Evolutionary conservation across 176 grass and related monocot species (phyloP).

Genomic region (Oryza glaberrima): DNA sequence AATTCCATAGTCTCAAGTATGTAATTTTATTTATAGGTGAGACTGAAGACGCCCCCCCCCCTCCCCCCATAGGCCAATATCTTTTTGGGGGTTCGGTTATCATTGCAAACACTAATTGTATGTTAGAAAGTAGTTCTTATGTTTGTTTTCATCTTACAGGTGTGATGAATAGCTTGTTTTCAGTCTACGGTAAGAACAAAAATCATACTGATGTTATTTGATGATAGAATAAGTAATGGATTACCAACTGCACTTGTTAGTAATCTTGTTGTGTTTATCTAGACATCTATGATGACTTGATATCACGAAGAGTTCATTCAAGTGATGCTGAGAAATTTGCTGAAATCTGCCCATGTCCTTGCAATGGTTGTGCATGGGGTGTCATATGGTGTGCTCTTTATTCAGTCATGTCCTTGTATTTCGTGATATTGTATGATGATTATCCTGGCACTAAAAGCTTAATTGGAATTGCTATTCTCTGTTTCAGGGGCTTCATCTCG

Average conservation of each 20-base stretch:
- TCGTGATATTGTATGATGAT: slow-evolving; percentile 20
- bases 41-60: neutral
- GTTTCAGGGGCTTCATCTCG: slow-evolving; percentile 87
- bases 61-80: neutral
- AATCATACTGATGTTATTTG: slow-evolving; percentile 16
- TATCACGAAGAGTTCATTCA: slow-evolving; percentile 93
- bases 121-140: slow-evolving; percentile 25
- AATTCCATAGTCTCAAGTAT: slow-evolving; percentile 74
- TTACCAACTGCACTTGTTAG: slow-evolving; percentile 6
- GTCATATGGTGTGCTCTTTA: slow-evolving; percentile 76
- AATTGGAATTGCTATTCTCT: slow-evolving; percentile 20
- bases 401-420: slow-evolving; percentile 12
- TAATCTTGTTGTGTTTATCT: slow-evolving; percentile 4
- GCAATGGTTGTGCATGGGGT: slow-evolving; percentile 85
- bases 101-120: neutral
- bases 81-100: slow-evolving; percentile 3
- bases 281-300: slow-evolving; percentile 99
- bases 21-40: slow-evolving; percentile 97
- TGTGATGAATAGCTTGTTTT: slow-evolving; percentile 99
- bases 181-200: slow-evolving; percentile 82
- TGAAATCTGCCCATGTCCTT: slow-evolving; percentile 96
- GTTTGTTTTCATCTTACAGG: slow-evolving; percentile 59
- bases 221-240: slow-evolving; percentile 25
- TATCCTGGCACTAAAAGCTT: neutral
- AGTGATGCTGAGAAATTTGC: slow-evolving; percentile 99